A percentile compares a stretch with the other conserved stretches of the same genome.
Conservation (phyloP, 1,284 basidiomycete species). For the Sporisorium scitamineum region DNA sequence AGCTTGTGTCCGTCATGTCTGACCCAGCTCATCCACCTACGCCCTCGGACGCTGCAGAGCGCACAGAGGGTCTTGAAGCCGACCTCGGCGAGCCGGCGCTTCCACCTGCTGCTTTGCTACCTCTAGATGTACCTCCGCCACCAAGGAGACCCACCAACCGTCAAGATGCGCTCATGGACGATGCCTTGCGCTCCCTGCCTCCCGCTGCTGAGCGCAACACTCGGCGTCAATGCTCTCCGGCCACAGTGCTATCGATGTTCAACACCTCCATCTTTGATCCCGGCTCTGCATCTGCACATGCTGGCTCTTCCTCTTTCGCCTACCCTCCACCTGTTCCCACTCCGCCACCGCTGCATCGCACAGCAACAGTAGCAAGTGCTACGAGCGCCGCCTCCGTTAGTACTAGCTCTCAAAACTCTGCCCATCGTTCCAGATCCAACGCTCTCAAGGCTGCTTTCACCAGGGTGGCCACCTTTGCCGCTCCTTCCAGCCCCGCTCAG, state of each 20-base stretch:
- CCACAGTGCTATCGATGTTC: constrained; percentile 41
- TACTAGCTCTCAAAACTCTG: constrained; percentile 27
- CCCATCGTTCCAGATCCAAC: constrained; percentile 18
- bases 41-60: constrained; percentile 4
- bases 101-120: constrained; percentile 27
- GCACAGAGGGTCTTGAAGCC: background rate
- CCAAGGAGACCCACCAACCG: constrained; percentile 34
- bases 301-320: constrained; percentile 16
- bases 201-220: constrained; percentile 31
- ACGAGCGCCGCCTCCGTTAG: constrained; percentile 11
- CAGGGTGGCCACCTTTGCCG: constrained; percentile 25
- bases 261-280: constrained; percentile 23
- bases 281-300: constrained; percentile 5
- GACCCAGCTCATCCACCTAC: constrained; percentile 13
- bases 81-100: constrained; percentile 9
- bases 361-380: constrained; percentile 17
- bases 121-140: constrained; percentile 31
- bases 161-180: constrained; percentile 43
- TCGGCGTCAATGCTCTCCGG: constrained; percentile 27
- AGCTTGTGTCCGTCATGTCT: constrained; percentile 11
- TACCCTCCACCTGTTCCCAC: constrained; percentile 19
- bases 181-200: constrained; percentile 51
- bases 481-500: constrained; percentile 24
- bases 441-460: constrained; percentile 29
- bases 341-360: constrained; percentile 26